These are phyloP conservation scores for Raffaelea arxii DNA, from an alignment of 2,329 filamentous ascomycete species.

Conservation along the genomic window DNA sequence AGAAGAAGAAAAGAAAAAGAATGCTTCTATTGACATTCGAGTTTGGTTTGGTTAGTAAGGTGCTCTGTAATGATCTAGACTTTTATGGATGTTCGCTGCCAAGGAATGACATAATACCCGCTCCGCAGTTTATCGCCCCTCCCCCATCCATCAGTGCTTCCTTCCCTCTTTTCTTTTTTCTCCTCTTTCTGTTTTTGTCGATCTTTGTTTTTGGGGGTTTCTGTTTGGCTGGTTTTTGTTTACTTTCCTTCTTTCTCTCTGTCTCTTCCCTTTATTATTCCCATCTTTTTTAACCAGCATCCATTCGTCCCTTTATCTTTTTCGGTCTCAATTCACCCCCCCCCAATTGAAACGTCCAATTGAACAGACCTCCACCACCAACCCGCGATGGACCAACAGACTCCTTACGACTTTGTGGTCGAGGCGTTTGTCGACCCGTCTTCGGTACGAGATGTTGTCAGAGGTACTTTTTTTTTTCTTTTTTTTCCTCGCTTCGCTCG, in stretches of 20 bases:
- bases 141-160: too few relatives aligned
- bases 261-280: background rate
- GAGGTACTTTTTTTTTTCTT: slow-evolving; percentile 49
- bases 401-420: slow-evolving; percentile 78
- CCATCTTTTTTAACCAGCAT: background rate
- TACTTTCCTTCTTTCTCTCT: background rate
- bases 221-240: background rate
- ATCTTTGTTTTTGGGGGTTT: background rate
- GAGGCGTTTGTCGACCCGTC: slow-evolving; percentile 88
- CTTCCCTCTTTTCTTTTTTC: background rate
- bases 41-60: background rate
- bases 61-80: background rate
- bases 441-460: slow-evolving; percentile 84
- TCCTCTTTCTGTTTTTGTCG: background rate
- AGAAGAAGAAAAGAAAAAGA: background rate
- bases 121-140: background rate
- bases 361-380: background rate
- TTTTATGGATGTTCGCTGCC: background rate
- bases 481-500: too few relatives aligned
- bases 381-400: slow-evolving; percentile 11
- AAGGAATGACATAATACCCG: too few relatives aligned
- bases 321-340: too few relatives aligned
- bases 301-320: too few relatives aligned
- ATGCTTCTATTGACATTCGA: background rate
- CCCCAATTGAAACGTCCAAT: too few relatives aligned